Conservation (phyloP, 306 rosid genomes). For the Ormosia semicastrata region DNA sequence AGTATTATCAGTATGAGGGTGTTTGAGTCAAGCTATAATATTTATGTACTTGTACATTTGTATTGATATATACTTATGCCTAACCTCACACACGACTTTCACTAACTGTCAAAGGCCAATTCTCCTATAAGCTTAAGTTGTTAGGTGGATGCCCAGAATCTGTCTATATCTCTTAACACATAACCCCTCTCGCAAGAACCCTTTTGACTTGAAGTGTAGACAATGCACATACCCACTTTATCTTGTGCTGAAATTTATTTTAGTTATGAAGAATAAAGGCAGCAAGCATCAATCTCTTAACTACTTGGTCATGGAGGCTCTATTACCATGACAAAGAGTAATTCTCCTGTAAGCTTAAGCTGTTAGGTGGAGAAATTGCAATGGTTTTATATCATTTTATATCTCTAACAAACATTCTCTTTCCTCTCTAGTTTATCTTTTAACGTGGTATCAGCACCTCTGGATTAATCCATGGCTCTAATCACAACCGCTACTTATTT, state of each 20-base stretch:
- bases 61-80: background rate
- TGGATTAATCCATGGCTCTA: too few species aligned
- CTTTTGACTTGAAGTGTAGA: background rate
- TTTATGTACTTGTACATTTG: too few species aligned
- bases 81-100: background rate
- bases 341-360: background rate
- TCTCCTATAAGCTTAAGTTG: background rate
- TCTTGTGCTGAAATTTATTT: background rate
- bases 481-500: too few species aligned
- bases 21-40: background rate
- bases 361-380: background rate
- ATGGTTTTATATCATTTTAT: too few species aligned
- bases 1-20: background rate
- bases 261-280: background rate
- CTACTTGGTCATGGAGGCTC: background rate
- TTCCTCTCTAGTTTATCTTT: too few species aligned
- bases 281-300: background rate
- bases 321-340: background rate
- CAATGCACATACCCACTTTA: background rate
- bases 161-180: background rate
- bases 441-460: too few species aligned
- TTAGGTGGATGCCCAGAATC: background rate
- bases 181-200: background rate
- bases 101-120: background rate
- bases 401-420: too few species aligned